A percentile compares a stretch with the other conserved stretches of the same genome.
These are phyloP conservation scores for Liriodendron chinense DNA, from an alignment of 164 flowering plant species.

Conservation along the genomic window DNA sequence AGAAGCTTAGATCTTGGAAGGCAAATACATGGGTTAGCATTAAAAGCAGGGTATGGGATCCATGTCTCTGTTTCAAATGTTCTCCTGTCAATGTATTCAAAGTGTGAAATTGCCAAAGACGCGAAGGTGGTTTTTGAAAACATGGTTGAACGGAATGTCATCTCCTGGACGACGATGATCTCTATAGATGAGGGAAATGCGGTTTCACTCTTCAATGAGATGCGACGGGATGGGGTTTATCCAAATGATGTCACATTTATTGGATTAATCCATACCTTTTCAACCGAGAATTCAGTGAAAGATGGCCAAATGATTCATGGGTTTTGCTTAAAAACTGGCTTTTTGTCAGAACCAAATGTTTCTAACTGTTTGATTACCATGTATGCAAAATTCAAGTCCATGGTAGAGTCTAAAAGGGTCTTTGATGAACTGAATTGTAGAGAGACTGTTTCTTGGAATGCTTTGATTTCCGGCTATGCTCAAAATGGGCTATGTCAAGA, in stretches of 20 bases:
- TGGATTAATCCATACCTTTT: slow-evolving; percentile 59
- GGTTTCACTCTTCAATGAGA: slow-evolving; percentile 49
- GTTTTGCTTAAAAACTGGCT: slow-evolving; percentile 47
- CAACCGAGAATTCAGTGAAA: slow-evolving; percentile 29
- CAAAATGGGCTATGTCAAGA: slow-evolving; percentile 61
- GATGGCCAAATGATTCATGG: slow-evolving; percentile 73
- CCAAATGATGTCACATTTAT: slow-evolving; percentile 95
- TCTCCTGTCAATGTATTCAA: slow-evolving; percentile 69
- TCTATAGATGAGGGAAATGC: slow-evolving; percentile 54
- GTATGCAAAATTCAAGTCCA: slow-evolving; percentile 68
- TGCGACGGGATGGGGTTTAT: slow-evolving; percentile 61
- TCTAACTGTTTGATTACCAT: slow-evolving; percentile 74
- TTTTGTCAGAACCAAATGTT: slow-evolving; percentile 49
- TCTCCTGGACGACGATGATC: slow-evolving; percentile 92
- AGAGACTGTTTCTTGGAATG: slow-evolving; percentile 80
- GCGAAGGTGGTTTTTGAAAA: slow-evolving; percentile 54
- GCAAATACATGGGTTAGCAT: slow-evolving; percentile 56
- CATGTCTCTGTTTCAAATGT: slow-evolving; percentile 73
- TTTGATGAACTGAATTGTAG: slow-evolving; percentile 56
- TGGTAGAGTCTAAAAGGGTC: slow-evolving; percentile 48
- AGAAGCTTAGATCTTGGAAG: slow-evolving; percentile 55
- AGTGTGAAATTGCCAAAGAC: slow-evolving; percentile 46
- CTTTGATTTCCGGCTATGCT: slow-evolving; percentile 76
- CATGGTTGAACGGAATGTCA: slow-evolving; percentile 64
- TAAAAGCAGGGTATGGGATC: slow-evolving; percentile 50